These are phyloP conservation scores for Larix kaempferi DNA, from an alignment of 75 land plant genomes.

Conservation along the genomic window DNA sequence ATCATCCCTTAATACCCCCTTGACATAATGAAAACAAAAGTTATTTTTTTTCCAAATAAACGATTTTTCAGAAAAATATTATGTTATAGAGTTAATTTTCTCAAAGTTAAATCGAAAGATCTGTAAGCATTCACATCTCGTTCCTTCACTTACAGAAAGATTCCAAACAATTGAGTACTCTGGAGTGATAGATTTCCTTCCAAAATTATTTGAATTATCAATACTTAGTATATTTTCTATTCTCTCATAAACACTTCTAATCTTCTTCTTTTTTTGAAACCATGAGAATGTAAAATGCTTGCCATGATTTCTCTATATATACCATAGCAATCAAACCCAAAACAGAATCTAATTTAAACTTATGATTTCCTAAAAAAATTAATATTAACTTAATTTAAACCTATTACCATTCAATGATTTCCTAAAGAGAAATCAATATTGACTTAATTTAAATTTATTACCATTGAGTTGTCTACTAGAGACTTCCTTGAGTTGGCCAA, in stretches of 20 bases:
- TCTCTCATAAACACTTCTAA: slow-evolving; percentile 39
- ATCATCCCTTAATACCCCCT: slow-evolving; percentile 71
- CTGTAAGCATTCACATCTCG: slow-evolving; percentile 17
- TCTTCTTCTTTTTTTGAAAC: slow-evolving; percentile 70
- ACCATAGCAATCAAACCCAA: slow-evolving; percentile 25
- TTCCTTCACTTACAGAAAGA: slow-evolving; percentile 23
- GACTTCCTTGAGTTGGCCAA: no score
- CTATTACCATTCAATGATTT: no score
- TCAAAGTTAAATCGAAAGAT: slow-evolving; percentile 64
- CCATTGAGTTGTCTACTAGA: no score
- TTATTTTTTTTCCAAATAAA: slow-evolving; percentile 62
- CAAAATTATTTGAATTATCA: slow-evolving; percentile 29
- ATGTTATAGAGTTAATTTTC: slow-evolving; percentile 81
- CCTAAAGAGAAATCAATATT: no score
- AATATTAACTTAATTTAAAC: no score
- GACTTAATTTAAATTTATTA: no score
- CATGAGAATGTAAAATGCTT: slow-evolving; percentile 38
- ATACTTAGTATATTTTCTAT: slow-evolving; percentile 34
- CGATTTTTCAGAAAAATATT: slow-evolving; percentile 81
- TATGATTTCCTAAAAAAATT: no score
- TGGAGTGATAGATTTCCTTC: slow-evolving; percentile 40
- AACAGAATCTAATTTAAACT: no score
- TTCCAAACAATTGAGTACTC: slow-evolving; percentile 64
- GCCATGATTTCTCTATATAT: slow-evolving; percentile 21
- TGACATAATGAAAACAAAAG: slow-evolving; percentile 63